Base-by-base conservation (phyloP, 768 basidiomycete genomes). In the Termitomyces sp. region DNA sequence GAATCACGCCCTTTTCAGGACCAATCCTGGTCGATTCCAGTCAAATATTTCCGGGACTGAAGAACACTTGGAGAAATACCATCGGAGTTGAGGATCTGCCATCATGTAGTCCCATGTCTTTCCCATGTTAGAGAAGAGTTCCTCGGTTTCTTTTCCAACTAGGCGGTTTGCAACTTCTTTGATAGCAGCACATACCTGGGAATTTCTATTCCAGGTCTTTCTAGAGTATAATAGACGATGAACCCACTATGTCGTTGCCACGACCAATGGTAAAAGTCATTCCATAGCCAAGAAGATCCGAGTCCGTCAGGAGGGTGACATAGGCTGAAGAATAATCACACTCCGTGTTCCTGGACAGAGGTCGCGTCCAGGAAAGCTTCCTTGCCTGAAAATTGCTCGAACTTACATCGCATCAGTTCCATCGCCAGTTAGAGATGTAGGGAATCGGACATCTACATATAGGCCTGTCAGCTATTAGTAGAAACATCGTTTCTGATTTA, bases 261-360 rank as follows among this genome's bases (percentile, higher is more conserved):
- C 95, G 86, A 0, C 93, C 93, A 60, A 93, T 94, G 11, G 94
- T 94, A 68, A 95, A 95, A 3, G 93, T 94, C 91, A 94, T 91
- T 52, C 92, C 93, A 62, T 93, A 84, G n/a, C 94, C 92, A 45
- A 86, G 79, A 41, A 95, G 83, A 49, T 84, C 78, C 22, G 84
- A 77, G n/a, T 87, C 77, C 3, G 90, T 95, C 57, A 81, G 72
- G 53, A 98, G 76, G 22, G 85, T 80, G 42, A 97, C 78, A 68
- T 97, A 97, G 5, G 95, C 95, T 2, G 94, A 91, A 2, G 92
- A 94, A 72, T 97, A 97, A 73, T 97, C 95, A 71, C 94, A 96
- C 53, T 92, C 91, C 31, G 89, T 89, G 70, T 97, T 96, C 93
- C 90, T 92, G 56, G n/a, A 29, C 12, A 31, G 22, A 13, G 32